Conservation (phyloP, 257 asterid genomes). For the Nicotiana otophora region DNA sequence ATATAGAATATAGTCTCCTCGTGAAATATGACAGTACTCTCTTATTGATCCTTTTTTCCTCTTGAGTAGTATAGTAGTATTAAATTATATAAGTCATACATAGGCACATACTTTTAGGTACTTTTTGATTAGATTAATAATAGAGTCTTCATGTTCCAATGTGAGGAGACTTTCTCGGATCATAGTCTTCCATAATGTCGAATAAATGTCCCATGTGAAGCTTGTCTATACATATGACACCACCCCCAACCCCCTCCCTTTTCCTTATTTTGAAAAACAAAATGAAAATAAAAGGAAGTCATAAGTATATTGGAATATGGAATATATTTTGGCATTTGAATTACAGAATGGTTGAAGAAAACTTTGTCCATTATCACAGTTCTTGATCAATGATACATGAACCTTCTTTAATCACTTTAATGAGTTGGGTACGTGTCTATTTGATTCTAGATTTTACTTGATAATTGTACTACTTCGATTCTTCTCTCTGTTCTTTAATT, state of each 20-base stretch:
- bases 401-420: slow-evolving; percentile 17
- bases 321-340: neutral
- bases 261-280: neutral
- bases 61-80: neutral
- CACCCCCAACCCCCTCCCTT: neutral
- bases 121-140: neutral
- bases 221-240: neutral
- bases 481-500: slow-evolving; percentile 1
- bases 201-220: slow-evolving; percentile 9
- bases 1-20: slow-evolving; percentile 14
- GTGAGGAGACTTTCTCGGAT: slow-evolving; percentile 12
- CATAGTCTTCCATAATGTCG: slow-evolving; percentile 6
- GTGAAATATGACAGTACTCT: slow-evolving; percentile 17
- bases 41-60: neutral
- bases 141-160: slow-evolving; percentile 1
- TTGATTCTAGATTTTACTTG: slow-evolving; percentile 12
- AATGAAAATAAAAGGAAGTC: too few relatives aligned
- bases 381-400: slow-evolving; percentile 9
- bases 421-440: neutral
- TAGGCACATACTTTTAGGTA: neutral
- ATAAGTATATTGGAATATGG: neutral
- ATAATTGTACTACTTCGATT: slow-evolving; percentile 12
- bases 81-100: neutral
- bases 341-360: neutral
- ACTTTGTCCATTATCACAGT: neutral